phyloP scores from a whole-genome alignment of 257 asterid genomes.

The Nicotiana otophora region DNA sequence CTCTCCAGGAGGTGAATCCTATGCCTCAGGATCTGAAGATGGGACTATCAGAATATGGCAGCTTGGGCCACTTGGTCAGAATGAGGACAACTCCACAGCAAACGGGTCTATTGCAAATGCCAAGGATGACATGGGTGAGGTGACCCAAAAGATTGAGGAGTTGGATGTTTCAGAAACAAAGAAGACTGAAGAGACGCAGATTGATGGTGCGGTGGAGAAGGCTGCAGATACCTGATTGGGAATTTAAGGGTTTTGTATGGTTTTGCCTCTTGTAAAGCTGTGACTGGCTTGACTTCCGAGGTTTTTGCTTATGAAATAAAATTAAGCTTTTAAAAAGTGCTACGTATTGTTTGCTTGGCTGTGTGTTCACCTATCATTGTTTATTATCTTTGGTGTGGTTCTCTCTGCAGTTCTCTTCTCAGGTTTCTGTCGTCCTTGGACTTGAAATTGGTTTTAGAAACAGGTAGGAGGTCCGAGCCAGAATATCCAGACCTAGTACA shows the following conservation, averaged over 20 bases:
- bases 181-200: conserved; percentile 9
- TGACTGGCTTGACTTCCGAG: conserved; percentile 2
- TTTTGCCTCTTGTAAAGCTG: neutral
- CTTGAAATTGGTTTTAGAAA: neutral
- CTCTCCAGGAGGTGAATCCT: conserved; percentile 94
- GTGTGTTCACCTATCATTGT: neutral
- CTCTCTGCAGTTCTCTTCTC: neutral
- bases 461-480: neutral
- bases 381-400: neutral
- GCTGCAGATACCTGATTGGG: conserved; percentile 24
- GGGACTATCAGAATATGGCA: conserved; percentile 98
- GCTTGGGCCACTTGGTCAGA: conserved; percentile 41
- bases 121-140: conserved; percentile 42
- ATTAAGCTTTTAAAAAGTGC: neutral
- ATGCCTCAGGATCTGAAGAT: conserved; percentile 93
- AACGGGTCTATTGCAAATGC: conserved; percentile 33
- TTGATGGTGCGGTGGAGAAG: conserved; percentile 19
- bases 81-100: conserved; percentile 37
- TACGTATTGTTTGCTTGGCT: neutral
- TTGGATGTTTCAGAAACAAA: conserved; percentile 35
- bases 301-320: conserved; percentile 1
- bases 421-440: neutral
- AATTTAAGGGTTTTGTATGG: conserved; percentile 1
- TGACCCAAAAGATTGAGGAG: conserved; percentile 48
- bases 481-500: neutral